Percentiles rank a stretch among this genome's conserved stretches.
Conservation (phyloP, 2,329 filamentous ascomycete species). For the Ceratocystis diversiconidia region DNA sequence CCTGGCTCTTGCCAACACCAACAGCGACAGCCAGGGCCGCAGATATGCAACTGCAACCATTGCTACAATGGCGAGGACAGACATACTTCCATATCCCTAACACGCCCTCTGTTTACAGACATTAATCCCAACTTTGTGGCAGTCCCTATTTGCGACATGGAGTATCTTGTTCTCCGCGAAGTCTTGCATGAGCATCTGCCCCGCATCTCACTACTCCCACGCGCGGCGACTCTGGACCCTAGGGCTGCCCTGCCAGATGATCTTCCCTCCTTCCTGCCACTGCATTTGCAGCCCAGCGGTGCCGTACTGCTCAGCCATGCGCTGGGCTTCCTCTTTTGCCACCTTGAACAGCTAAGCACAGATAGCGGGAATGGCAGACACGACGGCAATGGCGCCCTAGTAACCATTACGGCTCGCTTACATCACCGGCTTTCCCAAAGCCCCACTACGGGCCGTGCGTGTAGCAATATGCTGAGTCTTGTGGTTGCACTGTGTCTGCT, state of each 20-base stretch:
- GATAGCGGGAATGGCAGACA: neutral
- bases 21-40: neutral
- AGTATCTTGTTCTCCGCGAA: conserved; percentile 7
- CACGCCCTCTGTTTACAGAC: neutral
- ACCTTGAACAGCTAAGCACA: conserved; percentile 8
- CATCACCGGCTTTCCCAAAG: conserved; percentile 11
- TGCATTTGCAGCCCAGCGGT: neutral
- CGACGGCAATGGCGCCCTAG: neutral
- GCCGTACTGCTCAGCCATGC: neutral
- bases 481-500: conserved; percentile 22
- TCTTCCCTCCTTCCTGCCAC: neutral
- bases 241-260: neutral
- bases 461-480: conserved; percentile 17
- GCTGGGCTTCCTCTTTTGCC: neutral
- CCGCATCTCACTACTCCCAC: neutral
- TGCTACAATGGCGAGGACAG: neutral
- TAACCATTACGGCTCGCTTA: conserved; percentile 5
- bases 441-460: neutral
- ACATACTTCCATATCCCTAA: neutral
- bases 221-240: neutral
- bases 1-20: neutral
- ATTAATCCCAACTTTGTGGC: conserved; percentile 10
- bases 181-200: conserved; percentile 5
- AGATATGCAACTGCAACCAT: neutral
- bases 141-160: conserved; percentile 1